Evolutionary conservation across 129 eudicot species (phyloP).

Genomic region (Silybum marianum): DNA sequence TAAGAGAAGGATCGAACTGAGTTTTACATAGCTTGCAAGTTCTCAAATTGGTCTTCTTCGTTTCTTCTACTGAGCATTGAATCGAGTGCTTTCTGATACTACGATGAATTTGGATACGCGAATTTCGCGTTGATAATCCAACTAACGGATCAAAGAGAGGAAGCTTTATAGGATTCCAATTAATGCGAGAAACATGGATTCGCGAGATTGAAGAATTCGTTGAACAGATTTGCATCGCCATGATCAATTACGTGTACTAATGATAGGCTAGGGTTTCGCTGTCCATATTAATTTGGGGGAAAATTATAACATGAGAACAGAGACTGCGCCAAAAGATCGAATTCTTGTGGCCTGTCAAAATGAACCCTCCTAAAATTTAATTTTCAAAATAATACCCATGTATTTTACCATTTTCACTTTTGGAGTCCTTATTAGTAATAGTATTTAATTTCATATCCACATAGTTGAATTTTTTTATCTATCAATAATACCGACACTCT

Average conservation of each 20-base stretch:
- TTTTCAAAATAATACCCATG: background rate
- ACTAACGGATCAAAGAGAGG: constrained; percentile 10
- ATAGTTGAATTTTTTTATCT: background rate
- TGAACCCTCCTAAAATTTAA: background rate
- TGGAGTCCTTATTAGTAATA: background rate
- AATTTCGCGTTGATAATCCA: constrained; percentile 15
- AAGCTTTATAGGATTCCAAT: background rate
- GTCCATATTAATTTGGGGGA: constrained; percentile 37
- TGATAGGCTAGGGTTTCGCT: background rate
- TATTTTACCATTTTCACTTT: background rate
- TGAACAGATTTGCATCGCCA: constrained; percentile 40
- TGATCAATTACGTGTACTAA: background rate
- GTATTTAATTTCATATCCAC: background rate
- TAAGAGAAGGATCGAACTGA: constrained; percentile 78
- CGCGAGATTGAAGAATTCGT: constrained; percentile 27
- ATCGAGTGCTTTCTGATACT: constrained; percentile 29
- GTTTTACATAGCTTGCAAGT: constrained; percentile 93
- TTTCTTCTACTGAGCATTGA: constrained; percentile 55
- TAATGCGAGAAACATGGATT: constrained; percentile 7
- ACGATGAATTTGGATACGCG: constrained; percentile 10
- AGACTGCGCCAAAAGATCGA: background rate
- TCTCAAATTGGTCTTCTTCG: constrained; percentile 32
- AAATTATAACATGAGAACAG: background rate
- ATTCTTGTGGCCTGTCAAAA: background rate
- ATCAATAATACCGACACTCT: too few relatives aligned